Conservation (phyloP, 2,329 filamentous ascomycete species). For the Pseudopyricularia javanii region DNA sequence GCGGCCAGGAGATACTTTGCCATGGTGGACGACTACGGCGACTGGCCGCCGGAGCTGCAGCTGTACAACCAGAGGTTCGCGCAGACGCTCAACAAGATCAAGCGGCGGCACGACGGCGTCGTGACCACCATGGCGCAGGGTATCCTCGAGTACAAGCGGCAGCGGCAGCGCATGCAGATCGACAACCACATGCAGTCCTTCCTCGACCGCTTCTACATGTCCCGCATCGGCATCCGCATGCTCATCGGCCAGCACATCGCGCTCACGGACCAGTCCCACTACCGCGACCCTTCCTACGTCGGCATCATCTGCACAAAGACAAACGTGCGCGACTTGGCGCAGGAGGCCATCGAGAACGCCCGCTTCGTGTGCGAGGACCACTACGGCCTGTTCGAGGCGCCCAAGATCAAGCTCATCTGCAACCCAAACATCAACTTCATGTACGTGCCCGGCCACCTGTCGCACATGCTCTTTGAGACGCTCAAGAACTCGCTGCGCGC, state of each 20-base stretch:
- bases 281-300: conserved; percentile 85
- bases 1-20: conserved; percentile 71
- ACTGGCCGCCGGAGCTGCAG: conserved; percentile 90
- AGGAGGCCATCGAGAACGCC: conserved; percentile 96
- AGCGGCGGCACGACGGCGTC: conserved; percentile 89
- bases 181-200: conserved; percentile 96
- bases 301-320: conserved; percentile 99
- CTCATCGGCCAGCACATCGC: conserved; percentile 98
- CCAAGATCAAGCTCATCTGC: conserved; percentile 93
- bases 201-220: conserved; percentile 99
- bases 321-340: conserved; percentile 85
- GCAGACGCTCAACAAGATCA: conserved; percentile 83
- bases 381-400: conserved; percentile 93
- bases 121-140: conserved; percentile 97
- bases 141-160: conserved; percentile 95
- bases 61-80: conserved; percentile 91
- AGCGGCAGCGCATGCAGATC: conserved; percentile 93
- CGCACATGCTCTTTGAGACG: conserved; percentile 99
- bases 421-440: conserved; percentile 93
- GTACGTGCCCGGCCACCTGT: conserved; percentile 98
- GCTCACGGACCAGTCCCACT: conserved; percentile 81
- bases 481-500: conserved; percentile 96
- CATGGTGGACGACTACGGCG: conserved; percentile 72
- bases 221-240: conserved; percentile 97
- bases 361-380: conserved; percentile 99